Conservation (phyloP, 176 grass and related monocot species). For the Carex myosuroides region DNA sequence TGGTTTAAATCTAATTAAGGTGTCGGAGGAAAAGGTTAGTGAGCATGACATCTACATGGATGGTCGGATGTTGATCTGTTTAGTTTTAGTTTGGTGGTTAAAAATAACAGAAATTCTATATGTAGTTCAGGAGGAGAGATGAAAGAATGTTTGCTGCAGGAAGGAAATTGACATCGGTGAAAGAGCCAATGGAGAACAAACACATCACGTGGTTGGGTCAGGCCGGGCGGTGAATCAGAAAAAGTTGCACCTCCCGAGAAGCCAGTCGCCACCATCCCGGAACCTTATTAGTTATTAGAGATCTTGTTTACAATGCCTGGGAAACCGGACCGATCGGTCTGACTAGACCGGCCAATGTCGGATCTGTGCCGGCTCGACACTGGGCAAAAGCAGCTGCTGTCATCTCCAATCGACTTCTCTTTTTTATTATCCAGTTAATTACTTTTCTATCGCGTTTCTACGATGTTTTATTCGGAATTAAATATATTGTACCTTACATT, state of each 20-base stretch:
- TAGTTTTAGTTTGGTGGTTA: background rate
- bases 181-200: background rate
- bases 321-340: conserved; percentile 1
- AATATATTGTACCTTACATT: background rate
- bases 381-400: conserved; percentile 8
- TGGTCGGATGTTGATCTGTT: background rate
- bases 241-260: background rate
- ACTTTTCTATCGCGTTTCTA: background rate
- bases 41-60: background rate
- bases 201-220: conserved; percentile 8
- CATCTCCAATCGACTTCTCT: background rate
- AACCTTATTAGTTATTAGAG: background rate
- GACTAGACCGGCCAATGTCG: conserved; percentile 16
- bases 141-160: background rate
- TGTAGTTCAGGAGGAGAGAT: background rate
- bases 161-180: background rate
- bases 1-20: too few relatives aligned
- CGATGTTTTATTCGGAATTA: background rate
- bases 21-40: too few relatives aligned
- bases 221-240: background rate
- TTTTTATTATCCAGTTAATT: background rate
- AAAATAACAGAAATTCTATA: background rate
- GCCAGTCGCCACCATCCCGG: background rate
- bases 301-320: background rate
- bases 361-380: conserved; percentile 8